Percentiles rank a stretch among this genome's conserved stretches.
Evolutionary conservation across 2,329 filamentous ascomycete genomes (phyloP).

Genomic region (Venturia asperata): DNA sequence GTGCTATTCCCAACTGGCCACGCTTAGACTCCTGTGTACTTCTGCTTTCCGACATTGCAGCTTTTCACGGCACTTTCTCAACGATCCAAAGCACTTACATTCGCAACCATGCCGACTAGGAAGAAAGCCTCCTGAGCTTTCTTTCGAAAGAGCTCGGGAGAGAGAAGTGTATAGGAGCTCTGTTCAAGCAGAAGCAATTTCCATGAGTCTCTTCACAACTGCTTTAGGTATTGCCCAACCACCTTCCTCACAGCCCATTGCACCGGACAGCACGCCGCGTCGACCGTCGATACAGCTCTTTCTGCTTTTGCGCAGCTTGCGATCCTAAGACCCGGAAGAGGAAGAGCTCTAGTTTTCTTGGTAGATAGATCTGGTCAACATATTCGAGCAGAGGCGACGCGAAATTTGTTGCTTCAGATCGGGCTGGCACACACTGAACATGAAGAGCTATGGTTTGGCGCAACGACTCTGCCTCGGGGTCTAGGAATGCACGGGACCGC

Average conservation of each 20-base stretch:
- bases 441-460: slow-evolving; percentile 17
- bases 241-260: not conserved
- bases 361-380: not conserved
- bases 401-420: not conserved
- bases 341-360: not conserved
- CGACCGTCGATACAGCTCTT: slow-evolving; percentile 25
- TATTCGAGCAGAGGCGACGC: slow-evolving; percentile 10
- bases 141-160: not conserved
- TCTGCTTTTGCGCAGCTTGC: too few species aligned
- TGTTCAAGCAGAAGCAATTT: not conserved
- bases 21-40: not conserved
- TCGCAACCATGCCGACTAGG: not conserved
- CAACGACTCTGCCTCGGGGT: slow-evolving; percentile 23
- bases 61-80: not conserved
- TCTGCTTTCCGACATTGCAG: not conserved
- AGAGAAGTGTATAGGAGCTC: not conserved
- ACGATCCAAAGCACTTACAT: not conserved
- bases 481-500: slow-evolving; percentile 29
- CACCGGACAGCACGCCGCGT: slow-evolving; percentile 23
- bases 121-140: not conserved
- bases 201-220: not conserved
- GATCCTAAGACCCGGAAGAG: not conserved
- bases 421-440: slow-evolving; percentile 20
- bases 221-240: not conserved
- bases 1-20: too few species aligned